Percentiles rank a stretch among this genome's conserved stretches.
Conservation (phyloP, 2,329 filamentous ascomycete genomes). For the Scedosporium apiospermum region DNA sequence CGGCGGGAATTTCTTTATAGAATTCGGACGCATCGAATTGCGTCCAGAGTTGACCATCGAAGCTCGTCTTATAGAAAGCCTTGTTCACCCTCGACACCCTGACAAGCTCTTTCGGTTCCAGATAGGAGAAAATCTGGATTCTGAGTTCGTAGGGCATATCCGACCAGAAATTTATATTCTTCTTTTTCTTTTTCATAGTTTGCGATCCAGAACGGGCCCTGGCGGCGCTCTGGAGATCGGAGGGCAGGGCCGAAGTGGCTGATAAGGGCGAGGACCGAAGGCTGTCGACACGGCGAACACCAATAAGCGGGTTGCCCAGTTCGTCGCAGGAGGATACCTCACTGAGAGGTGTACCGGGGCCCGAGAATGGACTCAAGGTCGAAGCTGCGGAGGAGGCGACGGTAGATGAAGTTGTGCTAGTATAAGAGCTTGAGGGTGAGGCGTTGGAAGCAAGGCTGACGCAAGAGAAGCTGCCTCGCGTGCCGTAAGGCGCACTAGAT, state of each 20-base stretch:
- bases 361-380: conserved; percentile 17
- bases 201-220: neutral
- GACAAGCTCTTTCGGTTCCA: conserved; percentile 74
- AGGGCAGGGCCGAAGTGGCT: conserved; percentile 52
- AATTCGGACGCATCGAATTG: conserved; percentile 77
- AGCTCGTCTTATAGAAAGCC: conserved; percentile 73
- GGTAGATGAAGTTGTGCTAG: conserved; percentile 27
- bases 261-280: conserved; percentile 26
- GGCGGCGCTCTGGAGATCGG: conserved; percentile 33
- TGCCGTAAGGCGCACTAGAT: conserved; percentile 57
- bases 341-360: conserved; percentile 26
- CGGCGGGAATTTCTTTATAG: conserved; percentile 77
- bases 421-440: conserved; percentile 19
- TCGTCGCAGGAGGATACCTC: conserved; percentile 31
- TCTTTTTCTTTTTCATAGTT: conserved; percentile 21
- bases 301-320: conserved; percentile 30
- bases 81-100: conserved; percentile 68
- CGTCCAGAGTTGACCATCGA: conserved; percentile 90
- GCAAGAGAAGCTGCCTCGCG: conserved; percentile 41
- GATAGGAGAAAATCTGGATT: conserved; percentile 64
- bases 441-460: conserved; percentile 38
- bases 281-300: neutral
- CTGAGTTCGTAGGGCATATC: conserved; percentile 76
- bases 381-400: conserved; percentile 25
- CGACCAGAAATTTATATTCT: conserved; percentile 61